Evolutionary conservation across 192 early-diverging fungal genomes (phyloP), one percentile per base, ranked within the genome.

Genomic region (Gryganskiella cystojenkinii): DNA sequence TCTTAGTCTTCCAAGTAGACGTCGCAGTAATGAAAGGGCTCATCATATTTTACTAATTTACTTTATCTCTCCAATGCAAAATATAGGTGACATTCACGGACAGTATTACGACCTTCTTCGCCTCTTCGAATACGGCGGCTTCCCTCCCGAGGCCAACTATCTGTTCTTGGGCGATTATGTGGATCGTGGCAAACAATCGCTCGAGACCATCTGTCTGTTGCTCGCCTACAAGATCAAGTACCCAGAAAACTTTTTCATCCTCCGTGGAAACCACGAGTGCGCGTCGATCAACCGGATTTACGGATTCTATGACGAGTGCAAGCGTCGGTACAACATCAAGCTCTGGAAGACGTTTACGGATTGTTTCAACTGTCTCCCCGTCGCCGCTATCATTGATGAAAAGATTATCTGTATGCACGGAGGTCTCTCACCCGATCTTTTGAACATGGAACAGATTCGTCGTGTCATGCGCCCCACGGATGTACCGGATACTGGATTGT

Each of bases 321-420:
- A 98, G 81, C 85, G 97, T 78, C 84, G 97, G 61, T 98, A 98
- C 85, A 98, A 99, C 85, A 97, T 98, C 86, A 96, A 96, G 82
- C 85, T 99, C 56, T 99, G 97, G 97, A 99, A 99, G 82, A 97
- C 94, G n/a, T 98, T 98, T 72, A 98, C 95, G 22, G 96, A 98
- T 83, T 98, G 96, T 80, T 98, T 98, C 87, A 98, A 98, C 83
- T 98, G 96, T 70, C 86, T 98, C 51, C 96, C 96, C 19, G 96
- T 98, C 74, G 95, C 96, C 10, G 96, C 96, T 30, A 93, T 98
- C 52, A 94, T 98, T 70, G 96, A 98, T 82, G 97, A 98, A 84
- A 98, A 98, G 81, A 99, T 99, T 66, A 95, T 99, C 62, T 93
- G 93, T 56, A 98, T 99, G 97, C 97, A 99, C 80, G 97, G 97